phyloP scores from a whole-genome alignment of 208 protist genomes.

The Leishmania lainsoni region DNA sequence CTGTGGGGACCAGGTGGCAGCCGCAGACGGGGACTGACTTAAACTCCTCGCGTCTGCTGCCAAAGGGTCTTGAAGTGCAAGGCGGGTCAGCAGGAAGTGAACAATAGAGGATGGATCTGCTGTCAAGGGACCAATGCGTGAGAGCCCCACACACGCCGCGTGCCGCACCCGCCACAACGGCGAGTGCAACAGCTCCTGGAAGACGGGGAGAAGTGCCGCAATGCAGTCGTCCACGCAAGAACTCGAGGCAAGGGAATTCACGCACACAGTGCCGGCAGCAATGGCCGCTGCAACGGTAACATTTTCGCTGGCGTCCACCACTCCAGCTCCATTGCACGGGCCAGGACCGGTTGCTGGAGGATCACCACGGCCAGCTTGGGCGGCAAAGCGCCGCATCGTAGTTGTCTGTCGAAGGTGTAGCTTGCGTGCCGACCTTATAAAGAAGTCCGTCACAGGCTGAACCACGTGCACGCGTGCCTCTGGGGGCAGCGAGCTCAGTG shows the following conservation, averaged over 20 bases:
- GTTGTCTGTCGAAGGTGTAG: constrained; percentile 22
- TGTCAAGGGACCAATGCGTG: constrained; percentile 35
- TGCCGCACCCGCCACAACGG: constrained; percentile 53
- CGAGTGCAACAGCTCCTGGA: constrained; percentile 37
- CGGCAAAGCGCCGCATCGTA: constrained; percentile 23
- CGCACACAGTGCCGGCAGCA: constrained; percentile 44
- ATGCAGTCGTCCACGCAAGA: constrained; percentile 12
- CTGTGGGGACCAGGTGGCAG: constrained; percentile 3
- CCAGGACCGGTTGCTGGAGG: background rate
- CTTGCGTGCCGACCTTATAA: constrained; percentile 20
- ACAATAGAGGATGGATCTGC: constrained; percentile 20
- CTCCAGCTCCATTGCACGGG: background rate
- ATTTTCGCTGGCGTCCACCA: constrained; percentile 26
- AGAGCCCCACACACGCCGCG: constrained; percentile 61
- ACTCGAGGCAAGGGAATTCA: constrained; percentile 20
- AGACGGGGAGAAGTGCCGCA: constrained; percentile 6
- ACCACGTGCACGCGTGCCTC: constrained; percentile 53
- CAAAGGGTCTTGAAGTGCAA: constrained; percentile 1
- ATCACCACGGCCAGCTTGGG: background rate
- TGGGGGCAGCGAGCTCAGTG: constrained; percentile 53
- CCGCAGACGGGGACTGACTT: background rate
- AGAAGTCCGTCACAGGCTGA: constrained; percentile 60
- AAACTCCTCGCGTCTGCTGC: background rate
- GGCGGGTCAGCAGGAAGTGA: constrained; percentile 4
- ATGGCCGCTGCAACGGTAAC: constrained; percentile 54